phyloP scores from a whole-genome alignment of 306 rosid genomes.

The Quercus mongolica region DNA sequence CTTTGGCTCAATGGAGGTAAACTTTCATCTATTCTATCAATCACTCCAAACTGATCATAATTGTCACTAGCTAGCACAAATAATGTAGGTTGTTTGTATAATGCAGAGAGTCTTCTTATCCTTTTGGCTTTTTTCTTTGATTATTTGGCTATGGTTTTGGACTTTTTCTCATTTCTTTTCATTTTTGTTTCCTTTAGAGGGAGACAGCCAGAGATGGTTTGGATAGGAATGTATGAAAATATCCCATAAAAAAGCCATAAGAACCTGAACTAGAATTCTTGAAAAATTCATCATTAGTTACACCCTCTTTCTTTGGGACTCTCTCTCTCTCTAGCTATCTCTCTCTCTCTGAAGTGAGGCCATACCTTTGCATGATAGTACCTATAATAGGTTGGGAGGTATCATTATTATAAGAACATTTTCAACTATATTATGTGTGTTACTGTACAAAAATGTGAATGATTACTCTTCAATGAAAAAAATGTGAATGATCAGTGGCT shows the following conservation, averaged over 20 bases:
- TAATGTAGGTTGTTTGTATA: no score
- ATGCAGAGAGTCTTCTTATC: no score
- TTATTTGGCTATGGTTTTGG: no score
- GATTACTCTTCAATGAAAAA: no score
- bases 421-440: no score
- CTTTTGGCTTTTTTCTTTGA: no score
- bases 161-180: no score
- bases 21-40: not conserved
- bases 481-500: no score
- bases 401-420: not conserved
- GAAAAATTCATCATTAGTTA: not conserved
- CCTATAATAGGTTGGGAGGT: not conserved
- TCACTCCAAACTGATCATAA: not conserved
- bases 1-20: slow-evolving; percentile 99
- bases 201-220: not conserved
- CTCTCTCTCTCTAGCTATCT: not conserved
- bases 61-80: not conserved
- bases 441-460: no score
- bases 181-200: no score
- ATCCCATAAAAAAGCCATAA: not conserved
- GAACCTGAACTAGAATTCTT: not conserved
- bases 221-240: not conserved
- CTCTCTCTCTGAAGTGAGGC: not conserved
- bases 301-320: not conserved
- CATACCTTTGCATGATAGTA: slow-evolving; percentile 1